phyloP scores from a whole-genome alignment of 2,329 filamentous ascomycete genomes.

The Gremmenia infestans region DNA sequence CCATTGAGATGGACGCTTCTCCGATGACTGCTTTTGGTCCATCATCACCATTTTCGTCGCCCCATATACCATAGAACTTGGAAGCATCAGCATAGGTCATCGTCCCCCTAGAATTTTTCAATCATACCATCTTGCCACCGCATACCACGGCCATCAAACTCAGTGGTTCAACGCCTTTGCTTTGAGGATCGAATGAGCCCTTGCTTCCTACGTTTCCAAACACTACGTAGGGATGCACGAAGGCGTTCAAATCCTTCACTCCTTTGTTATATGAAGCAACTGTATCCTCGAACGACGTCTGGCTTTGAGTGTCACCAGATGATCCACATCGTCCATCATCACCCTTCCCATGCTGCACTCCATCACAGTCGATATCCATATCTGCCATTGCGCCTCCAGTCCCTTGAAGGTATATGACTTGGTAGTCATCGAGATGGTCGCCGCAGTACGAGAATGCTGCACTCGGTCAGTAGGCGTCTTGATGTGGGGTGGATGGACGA shows the following conservation, averaged over 20 bases:
- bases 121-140: conserved; percentile 36
- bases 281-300: conserved; percentile 43
- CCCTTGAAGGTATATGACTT: conserved; percentile 46
- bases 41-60: conserved; percentile 54
- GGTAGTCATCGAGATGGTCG: conserved; percentile 36
- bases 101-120: neutral
- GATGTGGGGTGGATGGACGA: conserved; percentile 8
- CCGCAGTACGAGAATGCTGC: conserved; percentile 41
- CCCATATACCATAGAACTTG: conserved; percentile 55
- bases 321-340: conserved; percentile 42
- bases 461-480: neutral
- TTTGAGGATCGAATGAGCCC: conserved; percentile 34
- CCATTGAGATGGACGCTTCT: conserved; percentile 53
- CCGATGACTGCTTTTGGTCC: conserved; percentile 44
- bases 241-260: conserved; percentile 46
- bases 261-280: conserved; percentile 36
- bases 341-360: conserved; percentile 37
- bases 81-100: neutral
- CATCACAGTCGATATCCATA: conserved; percentile 58
- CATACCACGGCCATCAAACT: conserved; percentile 54
- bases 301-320: conserved; percentile 40
- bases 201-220: conserved; percentile 43
- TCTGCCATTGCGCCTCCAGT: conserved; percentile 40
- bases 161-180: conserved; percentile 43
- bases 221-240: conserved; percentile 48